Conservation (phyloP, 2,329 filamentous ascomycete species). For the Talaromyces rugulosus region DNA sequence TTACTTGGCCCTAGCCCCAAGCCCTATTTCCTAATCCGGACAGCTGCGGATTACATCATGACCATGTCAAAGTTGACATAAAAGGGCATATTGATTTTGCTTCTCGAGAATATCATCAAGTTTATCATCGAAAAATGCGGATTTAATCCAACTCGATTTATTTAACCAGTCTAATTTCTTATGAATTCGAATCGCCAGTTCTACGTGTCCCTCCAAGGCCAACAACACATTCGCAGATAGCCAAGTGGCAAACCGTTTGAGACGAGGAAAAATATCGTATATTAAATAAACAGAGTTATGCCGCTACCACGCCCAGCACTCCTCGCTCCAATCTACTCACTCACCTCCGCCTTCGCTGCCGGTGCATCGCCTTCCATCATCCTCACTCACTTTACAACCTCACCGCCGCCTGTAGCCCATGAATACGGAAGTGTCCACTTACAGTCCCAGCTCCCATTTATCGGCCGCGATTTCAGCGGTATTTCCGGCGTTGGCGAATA, state of each 20-base stretch:
- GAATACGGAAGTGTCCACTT: constrained; percentile 35
- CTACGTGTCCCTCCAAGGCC: background rate
- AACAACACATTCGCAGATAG: background rate
- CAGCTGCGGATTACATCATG: constrained; percentile 4
- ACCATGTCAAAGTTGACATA: background rate
- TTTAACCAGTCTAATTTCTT: background rate
- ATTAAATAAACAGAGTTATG: background rate
- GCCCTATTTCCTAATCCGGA: constrained; percentile 2
- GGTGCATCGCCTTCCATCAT: constrained; percentile 17
- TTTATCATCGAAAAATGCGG: background rate
- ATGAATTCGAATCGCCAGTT: background rate
- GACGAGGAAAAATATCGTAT: background rate
- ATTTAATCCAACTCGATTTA: background rate
- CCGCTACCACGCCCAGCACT: constrained; percentile 17
- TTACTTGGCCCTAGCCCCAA: background rate
- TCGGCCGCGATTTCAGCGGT: constrained; percentile 39
- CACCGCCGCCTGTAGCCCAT: constrained; percentile 23
- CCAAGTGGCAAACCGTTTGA: background rate
- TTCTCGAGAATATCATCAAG: background rate
- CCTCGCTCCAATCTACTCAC: constrained; percentile 21
- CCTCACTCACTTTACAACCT: constrained; percentile 31
- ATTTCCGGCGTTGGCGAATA: constrained; percentile 30
- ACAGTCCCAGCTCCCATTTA: constrained; percentile 35
- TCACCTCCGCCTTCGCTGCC: constrained; percentile 30
- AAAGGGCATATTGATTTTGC: background rate